Evolutionary conservation across 345 rosid genomes (phyloP), one percentile per base, ranked within the genome.

Genomic region (Lumnitzera littorea): DNA sequence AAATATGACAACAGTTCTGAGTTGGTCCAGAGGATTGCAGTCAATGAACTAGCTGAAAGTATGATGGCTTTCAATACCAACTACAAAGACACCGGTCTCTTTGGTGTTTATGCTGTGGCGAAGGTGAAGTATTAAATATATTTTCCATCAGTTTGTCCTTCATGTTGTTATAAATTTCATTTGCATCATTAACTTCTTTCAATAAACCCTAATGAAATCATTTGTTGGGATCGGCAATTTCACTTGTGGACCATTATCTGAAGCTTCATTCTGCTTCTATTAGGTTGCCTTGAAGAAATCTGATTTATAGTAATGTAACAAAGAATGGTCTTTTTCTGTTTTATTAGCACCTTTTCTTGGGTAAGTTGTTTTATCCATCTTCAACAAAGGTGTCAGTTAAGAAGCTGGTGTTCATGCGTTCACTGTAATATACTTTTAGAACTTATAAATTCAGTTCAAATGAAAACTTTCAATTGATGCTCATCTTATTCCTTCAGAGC

Each of bases 31-130:
- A 86, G 86, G 76, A 88, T 85, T 69, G 83, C 82, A 60, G 81
- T 91, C 48, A 70, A 91, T 77, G 99, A 88, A 76, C 68, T 95
- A 74, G 98, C 98, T 0, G 99, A 95, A 76, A 91, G 91, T 71
- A 81, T 91, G 79, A 91, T 91, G 98, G 91, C 99, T 49, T 95
- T 95, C 75, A 95, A 95, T 71, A 95, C 98, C 74, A 95, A 95
- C 86, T 95, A 95, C 70, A 95, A 88, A 66, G 99, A 95, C 76
- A 95, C 96, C 59, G 99, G 99, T 53, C 87, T 95, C 10, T 95
- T 95, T 54, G 99, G 99, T 56, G 82, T 95, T 62, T 91, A 95
- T 78, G 99, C 98, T 58, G 84, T 95, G 73, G 95, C 99, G 0
- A 86, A 95, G 97, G 99, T 94, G 73, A 80, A 69, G 56, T 51